phyloP scores from a whole-genome alignment of 2,329 filamentous ascomycete genomes.

The Helotiales sp. region DNA sequence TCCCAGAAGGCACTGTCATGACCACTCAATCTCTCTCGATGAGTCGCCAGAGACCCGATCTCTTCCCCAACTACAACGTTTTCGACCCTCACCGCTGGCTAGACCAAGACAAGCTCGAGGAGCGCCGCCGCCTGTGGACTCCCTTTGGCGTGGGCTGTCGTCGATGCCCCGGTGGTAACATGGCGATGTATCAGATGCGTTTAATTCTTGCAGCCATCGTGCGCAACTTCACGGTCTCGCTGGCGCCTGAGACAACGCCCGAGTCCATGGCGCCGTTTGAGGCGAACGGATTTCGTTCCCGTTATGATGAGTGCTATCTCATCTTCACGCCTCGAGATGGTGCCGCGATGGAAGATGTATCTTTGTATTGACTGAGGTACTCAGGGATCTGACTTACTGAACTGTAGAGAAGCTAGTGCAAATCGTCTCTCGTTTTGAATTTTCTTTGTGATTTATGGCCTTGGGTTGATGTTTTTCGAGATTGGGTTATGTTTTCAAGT shows the following conservation, averaged over 20 bases:
- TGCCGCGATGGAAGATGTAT: no score
- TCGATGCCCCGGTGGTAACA: constrained; percentile 11
- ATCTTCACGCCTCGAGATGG: constrained; percentile 6
- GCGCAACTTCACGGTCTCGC: background rate
- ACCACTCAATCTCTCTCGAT: constrained; percentile 12
- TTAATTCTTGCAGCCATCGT: constrained; percentile 7
- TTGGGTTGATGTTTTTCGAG: no score
- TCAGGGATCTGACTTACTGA: no score
- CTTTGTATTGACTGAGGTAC: no score
- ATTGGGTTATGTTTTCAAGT: no score
- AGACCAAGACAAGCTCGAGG: constrained; percentile 1
- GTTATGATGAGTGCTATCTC: constrained; percentile 7
- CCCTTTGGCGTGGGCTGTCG: constrained; percentile 9
- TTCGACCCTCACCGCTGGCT: constrained; percentile 11
- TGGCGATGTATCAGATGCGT: constrained; percentile 9
- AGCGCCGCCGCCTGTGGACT: background rate
- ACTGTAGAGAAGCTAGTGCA: no score
- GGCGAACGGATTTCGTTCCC: constrained; percentile 12
- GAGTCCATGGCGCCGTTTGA: constrained; percentile 11
- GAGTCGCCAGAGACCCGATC: constrained; percentile 9
- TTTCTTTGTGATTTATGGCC: no score
- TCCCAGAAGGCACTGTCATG: constrained; percentile 11
- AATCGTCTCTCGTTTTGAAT: no score
- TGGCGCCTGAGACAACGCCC: constrained; percentile 12
- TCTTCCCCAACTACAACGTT: constrained; percentile 13